Percentiles rank a stretch among this genome's conserved stretches.
phyloP scores from a whole-genome alignment of 2,329 filamentous ascomycete genomes.

The Alternaria rosae region DNA sequence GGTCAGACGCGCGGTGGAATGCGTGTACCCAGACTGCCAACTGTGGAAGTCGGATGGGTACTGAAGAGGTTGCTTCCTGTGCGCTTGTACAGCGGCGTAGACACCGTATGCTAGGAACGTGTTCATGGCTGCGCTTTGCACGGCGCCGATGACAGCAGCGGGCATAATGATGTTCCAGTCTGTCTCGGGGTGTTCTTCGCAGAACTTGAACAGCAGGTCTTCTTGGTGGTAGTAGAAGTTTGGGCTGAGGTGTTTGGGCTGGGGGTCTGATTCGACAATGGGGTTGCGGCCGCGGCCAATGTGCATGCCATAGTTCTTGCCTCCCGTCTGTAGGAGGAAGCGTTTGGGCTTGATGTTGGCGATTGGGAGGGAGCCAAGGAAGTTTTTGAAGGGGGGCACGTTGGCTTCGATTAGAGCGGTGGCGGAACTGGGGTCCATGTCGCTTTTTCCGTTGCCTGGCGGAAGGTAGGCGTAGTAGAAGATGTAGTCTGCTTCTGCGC shows the following conservation, averaged over 20 bases:
- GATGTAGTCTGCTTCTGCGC: constrained; percentile 9
- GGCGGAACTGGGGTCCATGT: constrained; percentile 11
- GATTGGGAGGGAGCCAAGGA: constrained; percentile 10
- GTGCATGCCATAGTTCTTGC: constrained; percentile 21
- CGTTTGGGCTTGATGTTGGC: constrained; percentile 16
- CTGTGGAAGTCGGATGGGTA: constrained; percentile 7
- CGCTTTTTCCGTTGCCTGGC: constrained; percentile 10
- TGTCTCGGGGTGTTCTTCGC: constrained; percentile 10
- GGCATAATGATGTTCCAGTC: constrained; percentile 17
- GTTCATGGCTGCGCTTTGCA: constrained; percentile 19
- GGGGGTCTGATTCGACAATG: constrained; percentile 21
- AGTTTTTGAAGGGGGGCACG: constrained; percentile 13
- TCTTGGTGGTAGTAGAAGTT: constrained; percentile 27
- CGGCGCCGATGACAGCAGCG: constrained; percentile 11
- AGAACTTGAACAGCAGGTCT: constrained; percentile 12
- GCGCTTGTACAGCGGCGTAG: constrained; percentile 17
- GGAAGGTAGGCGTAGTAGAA: constrained; percentile 25
- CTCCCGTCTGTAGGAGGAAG: constrained; percentile 21
- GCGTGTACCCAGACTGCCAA: constrained; percentile 14
- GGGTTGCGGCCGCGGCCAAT: constrained; percentile 18
- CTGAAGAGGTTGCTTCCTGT: constrained; percentile 13
- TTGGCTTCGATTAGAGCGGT: constrained; percentile 16
- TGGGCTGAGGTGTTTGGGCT: constrained; percentile 18
- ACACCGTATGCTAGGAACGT: constrained; percentile 12
- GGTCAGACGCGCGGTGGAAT: constrained; percentile 19